These are phyloP conservation scores for Xanthoconium stramineum DNA, from an alignment of 768 basidiomycete species.

Conservation along the genomic window DNA sequence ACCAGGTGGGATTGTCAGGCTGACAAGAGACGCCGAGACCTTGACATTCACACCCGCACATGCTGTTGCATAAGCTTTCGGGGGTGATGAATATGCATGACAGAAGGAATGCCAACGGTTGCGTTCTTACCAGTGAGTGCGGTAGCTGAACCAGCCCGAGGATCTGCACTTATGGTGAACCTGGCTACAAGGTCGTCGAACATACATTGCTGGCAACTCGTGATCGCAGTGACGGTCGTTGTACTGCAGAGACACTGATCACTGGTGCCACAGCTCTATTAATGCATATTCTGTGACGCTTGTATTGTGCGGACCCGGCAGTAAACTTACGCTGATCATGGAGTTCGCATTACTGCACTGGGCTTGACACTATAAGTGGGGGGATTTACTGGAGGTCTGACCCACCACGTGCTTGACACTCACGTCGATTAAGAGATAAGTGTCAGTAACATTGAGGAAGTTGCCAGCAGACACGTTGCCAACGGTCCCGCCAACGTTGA, in stretches of 20 bases:
- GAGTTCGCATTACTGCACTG: slow-evolving; percentile 26
- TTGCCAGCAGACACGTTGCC: slow-evolving; percentile 39
- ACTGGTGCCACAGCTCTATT: slow-evolving; percentile 42
- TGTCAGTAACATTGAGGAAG: slow-evolving; percentile 42
- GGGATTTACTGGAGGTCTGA: neutral
- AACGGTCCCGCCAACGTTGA: slow-evolving; percentile 40
- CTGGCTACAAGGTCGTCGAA: slow-evolving; percentile 50
- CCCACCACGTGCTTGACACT: slow-evolving; percentile 5
- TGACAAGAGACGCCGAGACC: slow-evolving; percentile 36
- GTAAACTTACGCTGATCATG: slow-evolving; percentile 24
- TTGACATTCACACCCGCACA: slow-evolving; percentile 42
- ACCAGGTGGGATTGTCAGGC: slow-evolving; percentile 42
- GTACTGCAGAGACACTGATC: slow-evolving; percentile 54
- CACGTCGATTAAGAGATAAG: slow-evolving; percentile 27
- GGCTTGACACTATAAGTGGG: slow-evolving; percentile 20
- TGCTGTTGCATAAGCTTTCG: slow-evolving; percentile 51
- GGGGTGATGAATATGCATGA: slow-evolving; percentile 4
- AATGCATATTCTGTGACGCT: neutral
- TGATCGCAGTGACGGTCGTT: slow-evolving; percentile 40
- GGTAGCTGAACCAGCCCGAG: slow-evolving; percentile 54
- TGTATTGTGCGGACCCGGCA: too few relatives aligned
- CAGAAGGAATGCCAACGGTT: neutral
- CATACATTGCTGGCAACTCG: slow-evolving; percentile 66
- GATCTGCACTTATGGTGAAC: slow-evolving; percentile 48
- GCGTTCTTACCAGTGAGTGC: slow-evolving; percentile 50